phyloP scores from a whole-genome alignment of 1,284 basidiomycete species.

The Peniophora sp. region DNA sequence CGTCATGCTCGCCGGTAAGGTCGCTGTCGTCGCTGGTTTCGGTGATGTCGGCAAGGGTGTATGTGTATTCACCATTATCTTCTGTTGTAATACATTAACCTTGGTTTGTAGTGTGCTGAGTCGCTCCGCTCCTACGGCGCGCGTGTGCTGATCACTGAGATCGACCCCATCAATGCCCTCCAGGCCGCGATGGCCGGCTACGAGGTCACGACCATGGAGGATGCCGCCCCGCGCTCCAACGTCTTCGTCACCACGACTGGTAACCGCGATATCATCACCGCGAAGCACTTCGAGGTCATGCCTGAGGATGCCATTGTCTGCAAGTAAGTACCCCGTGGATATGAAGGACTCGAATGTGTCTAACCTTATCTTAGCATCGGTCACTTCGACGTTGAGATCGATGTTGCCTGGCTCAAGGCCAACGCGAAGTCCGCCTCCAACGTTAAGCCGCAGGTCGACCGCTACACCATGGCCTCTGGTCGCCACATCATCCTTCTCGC shows the following conservation, averaged over 20 bases:
- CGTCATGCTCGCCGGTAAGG: slow-evolving; percentile 99
- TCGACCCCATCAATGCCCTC: slow-evolving; percentile 99
- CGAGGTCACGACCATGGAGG: slow-evolving; percentile 98
- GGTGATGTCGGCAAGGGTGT: slow-evolving; percentile 99
- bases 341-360: slow-evolving; percentile 6
- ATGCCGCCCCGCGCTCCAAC: slow-evolving; percentile 83
- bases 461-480: slow-evolving; percentile 87
- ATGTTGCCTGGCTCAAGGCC: slow-evolving; percentile 97
- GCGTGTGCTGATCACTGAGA: slow-evolving; percentile 95
- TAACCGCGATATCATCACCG: slow-evolving; percentile 96
- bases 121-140: slow-evolving; percentile 95
- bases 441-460: slow-evolving; percentile 99
- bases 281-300: slow-evolving; percentile 91
- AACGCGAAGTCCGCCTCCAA: slow-evolving; percentile 84
- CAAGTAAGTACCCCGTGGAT: slow-evolving; percentile 55
- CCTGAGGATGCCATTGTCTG: slow-evolving; percentile 98
- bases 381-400: slow-evolving; percentile 98
- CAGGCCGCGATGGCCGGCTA: slow-evolving; percentile 99
- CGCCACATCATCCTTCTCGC: slow-evolving; percentile 97
- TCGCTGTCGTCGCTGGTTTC: slow-evolving; percentile 97
- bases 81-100: slow-evolving; percentile 7
- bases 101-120: slow-evolving; percentile 79
- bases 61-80: slow-evolving; percentile 26
- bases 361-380: slow-evolving; percentile 60
- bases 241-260: slow-evolving; percentile 98